A percentile compares a stretch with the other conserved stretches of the same genome.
Conservation (phyloP, 805 yeast genomes). For the Dipodascopsis tothii region DNA sequence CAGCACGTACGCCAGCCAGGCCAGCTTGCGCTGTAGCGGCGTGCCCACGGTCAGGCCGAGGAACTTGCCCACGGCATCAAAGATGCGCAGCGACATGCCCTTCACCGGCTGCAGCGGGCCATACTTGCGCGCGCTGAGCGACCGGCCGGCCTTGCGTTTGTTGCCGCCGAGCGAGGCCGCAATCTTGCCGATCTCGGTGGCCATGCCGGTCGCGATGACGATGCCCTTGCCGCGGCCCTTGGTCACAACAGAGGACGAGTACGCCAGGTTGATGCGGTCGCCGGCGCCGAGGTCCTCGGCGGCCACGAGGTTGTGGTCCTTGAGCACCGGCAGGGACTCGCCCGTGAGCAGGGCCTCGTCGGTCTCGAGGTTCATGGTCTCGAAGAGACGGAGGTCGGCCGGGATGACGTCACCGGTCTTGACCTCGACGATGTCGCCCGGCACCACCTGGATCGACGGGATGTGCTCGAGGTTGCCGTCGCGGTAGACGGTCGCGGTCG, state of each 20-base stretch:
- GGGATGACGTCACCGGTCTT: constrained; percentile 70
- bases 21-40: constrained; percentile 67
- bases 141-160: constrained; percentile 15
- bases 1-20: constrained; percentile 66
- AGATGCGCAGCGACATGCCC: constrained; percentile 44
- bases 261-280: constrained; percentile 66
- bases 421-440: constrained; percentile 61
- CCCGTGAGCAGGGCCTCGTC: constrained; percentile 64
- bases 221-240: constrained; percentile 71
- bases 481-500: constrained; percentile 61
- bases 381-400: constrained; percentile 59
- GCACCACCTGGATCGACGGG: constrained; percentile 58
- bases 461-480: constrained; percentile 50
- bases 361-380: constrained; percentile 57
- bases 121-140: constrained; percentile 16
- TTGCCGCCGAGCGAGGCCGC: constrained; percentile 36
- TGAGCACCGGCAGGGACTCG: constrained; percentile 57
- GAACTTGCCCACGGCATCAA: constrained; percentile 55
- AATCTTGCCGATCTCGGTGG: constrained; percentile 68
- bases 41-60: constrained; percentile 75
- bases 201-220: constrained; percentile 58
- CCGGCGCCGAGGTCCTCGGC: constrained; percentile 49
- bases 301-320: constrained; percentile 38
- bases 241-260: constrained; percentile 57
- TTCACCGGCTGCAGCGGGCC: constrained; percentile 21